These are phyloP conservation scores for Pseudogymnoascus sp. DNA, from an alignment of 2,329 filamentous ascomycete genomes.

Conservation along the genomic window DNA sequence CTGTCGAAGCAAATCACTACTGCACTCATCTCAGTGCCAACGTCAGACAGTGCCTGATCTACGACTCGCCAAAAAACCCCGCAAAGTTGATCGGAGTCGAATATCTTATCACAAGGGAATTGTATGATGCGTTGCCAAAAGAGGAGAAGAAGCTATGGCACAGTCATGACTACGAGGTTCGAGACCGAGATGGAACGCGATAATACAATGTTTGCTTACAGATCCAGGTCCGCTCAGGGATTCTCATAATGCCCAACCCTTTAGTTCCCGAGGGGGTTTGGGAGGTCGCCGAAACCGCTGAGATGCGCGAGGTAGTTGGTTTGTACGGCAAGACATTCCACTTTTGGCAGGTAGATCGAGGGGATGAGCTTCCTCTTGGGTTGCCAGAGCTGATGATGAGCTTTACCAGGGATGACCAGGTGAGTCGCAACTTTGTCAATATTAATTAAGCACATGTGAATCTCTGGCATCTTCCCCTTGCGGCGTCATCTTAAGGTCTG, in stretches of 20 bases:
- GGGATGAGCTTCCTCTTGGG: constrained; percentile 55
- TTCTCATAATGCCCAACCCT: constrained; percentile 68
- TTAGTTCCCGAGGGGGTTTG: constrained; percentile 52
- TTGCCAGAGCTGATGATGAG: constrained; percentile 57
- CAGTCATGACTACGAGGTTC: constrained; percentile 46
- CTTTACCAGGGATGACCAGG: constrained; percentile 42
- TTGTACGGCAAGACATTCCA: constrained; percentile 82
- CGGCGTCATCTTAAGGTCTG: constrained; percentile 21
- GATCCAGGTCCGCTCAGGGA: constrained; percentile 62
- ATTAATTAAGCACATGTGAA: constrained; percentile 21
- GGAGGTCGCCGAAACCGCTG: constrained; percentile 67
- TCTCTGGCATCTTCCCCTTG: constrained; percentile 17
- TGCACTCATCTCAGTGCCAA: constrained; percentile 68
- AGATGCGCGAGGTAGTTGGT: constrained; percentile 68
- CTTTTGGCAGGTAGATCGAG: constrained; percentile 75
- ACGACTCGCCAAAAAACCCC: constrained; percentile 58
- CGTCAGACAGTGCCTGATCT: constrained; percentile 76
- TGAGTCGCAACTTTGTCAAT: constrained; percentile 21
- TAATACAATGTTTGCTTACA: constrained; percentile 17
- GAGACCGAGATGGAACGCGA: neutral
- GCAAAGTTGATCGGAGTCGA: constrained; percentile 76
- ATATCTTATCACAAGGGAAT: constrained; percentile 56
- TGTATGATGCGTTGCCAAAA: constrained; percentile 56
- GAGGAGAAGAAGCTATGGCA: constrained; percentile 75
- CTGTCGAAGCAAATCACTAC: constrained; percentile 76